A percentile compares a stretch with the other conserved stretches of the same genome.
Evolutionary conservation across 164 flowering plant genomes (phyloP).

Genomic region (Pachysandra terminalis): DNA sequence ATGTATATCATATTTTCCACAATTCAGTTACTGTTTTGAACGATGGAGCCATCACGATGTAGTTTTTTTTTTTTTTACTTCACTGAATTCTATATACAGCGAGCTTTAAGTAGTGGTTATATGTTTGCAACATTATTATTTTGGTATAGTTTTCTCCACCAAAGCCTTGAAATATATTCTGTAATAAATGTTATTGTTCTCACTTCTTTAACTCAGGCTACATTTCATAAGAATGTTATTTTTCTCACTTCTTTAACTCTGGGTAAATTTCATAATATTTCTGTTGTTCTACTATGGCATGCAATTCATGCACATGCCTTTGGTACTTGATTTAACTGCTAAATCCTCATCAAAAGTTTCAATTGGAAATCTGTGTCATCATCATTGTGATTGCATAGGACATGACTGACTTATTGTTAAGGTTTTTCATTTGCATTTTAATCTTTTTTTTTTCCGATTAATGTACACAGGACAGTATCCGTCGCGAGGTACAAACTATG

Average conservation of each 20-base stretch:
- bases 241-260: too few species aligned
- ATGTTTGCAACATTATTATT: background rate
- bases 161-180: too few species aligned
- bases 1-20: background rate
- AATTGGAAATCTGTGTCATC: background rate
- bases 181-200: too few species aligned
- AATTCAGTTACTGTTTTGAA: background rate
- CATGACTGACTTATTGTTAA: background rate
- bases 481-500: constrained; percentile 87
- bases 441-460: constrained; percentile 1
- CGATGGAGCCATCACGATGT: background rate
- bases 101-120: too few species aligned
- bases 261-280: background rate
- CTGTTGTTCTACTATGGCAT: background rate
- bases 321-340: constrained; percentile 1
- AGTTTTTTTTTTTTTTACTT: background rate
- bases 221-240: too few species aligned
- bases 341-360: background rate
- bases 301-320: background rate
- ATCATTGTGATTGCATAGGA: background rate
- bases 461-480: constrained; percentile 59
- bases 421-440: background rate
- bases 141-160: too few species aligned
- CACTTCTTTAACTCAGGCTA: too few species aligned
- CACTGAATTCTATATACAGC: too few species aligned